phyloP scores from a whole-genome alignment of 768 basidiomycete genomes.

The Phlebiopsis flavidoalba region DNA sequence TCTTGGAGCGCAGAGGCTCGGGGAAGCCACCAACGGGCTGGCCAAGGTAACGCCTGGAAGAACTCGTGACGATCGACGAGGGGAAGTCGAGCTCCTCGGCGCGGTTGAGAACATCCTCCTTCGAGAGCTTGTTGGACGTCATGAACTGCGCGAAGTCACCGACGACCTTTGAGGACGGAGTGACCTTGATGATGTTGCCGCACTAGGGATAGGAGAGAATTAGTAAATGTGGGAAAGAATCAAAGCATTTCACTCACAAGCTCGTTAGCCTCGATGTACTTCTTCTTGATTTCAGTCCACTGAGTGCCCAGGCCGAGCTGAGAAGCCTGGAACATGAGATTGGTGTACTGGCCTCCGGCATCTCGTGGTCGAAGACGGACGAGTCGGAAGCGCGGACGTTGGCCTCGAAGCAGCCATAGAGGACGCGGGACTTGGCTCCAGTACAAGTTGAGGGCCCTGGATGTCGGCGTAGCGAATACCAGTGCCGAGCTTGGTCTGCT shows the following conservation, averaged over 20 bases:
- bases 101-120: conserved; percentile 78
- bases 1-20: conserved; percentile 84
- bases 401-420: conserved; percentile 97
- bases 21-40: conserved; percentile 99
- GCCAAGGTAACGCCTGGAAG: conserved; percentile 99
- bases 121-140: conserved; percentile 89
- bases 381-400: conserved; percentile 97
- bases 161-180: conserved; percentile 97
- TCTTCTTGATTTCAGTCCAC: conserved; percentile 97
- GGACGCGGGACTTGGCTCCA: conserved; percentile 96
- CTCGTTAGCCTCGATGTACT: conserved; percentile 96
- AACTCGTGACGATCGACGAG: conserved; percentile 84
- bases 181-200: conserved; percentile 98
- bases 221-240: conserved; percentile 28
- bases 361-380: conserved; percentile 97
- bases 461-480: conserved; percentile 97
- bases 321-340: conserved; percentile 97
- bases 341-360: conserved; percentile 97
- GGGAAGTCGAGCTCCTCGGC: conserved; percentile 96
- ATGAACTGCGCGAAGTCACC: conserved; percentile 99
- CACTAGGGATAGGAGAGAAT: conserved; percentile 35
- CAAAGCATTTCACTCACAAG: conserved; percentile 37
- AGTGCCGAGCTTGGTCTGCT: conserved; percentile 90
- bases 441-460: conserved; percentile 93
- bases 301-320: conserved; percentile 96